phyloP scores from a whole-genome alignment of 306 rosid genomes.

The Luffa aegyptiaca region DNA sequence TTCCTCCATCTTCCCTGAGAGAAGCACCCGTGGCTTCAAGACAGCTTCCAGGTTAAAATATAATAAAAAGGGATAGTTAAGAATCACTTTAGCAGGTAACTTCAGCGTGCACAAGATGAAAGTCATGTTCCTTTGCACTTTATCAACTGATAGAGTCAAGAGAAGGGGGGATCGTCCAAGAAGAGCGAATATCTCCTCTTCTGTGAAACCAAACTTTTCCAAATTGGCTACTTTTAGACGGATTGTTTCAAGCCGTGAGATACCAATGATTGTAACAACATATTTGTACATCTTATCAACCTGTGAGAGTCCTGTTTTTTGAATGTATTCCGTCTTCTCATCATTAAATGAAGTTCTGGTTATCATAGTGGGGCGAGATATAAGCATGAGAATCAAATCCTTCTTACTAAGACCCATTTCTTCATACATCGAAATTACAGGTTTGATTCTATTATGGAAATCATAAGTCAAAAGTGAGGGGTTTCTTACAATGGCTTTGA shows the following conservation, averaged over 20 bases:
- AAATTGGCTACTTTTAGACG: constrained; percentile 45
- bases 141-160: constrained; percentile 55
- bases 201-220: constrained; percentile 47
- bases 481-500: constrained; percentile 54
- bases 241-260: constrained; percentile 61
- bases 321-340: constrained; percentile 54
- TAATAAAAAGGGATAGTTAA: constrained; percentile 41
- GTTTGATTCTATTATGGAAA: constrained; percentile 23
- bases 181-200: constrained; percentile 47
- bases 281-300: constrained; percentile 57
- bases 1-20: constrained; percentile 41
- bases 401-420: constrained; percentile 38
- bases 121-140: constrained; percentile 85
- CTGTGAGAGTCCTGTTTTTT: constrained; percentile 35
- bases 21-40: constrained; percentile 54
- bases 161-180: constrained; percentile 40
- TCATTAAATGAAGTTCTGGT: constrained; percentile 52
- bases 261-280: constrained; percentile 51
- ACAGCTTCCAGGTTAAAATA: constrained; percentile 44
- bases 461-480: constrained; percentile 50
- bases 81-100: constrained; percentile 45
- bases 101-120: constrained; percentile 61
- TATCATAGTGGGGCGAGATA: constrained; percentile 47
- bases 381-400: constrained; percentile 52
- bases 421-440: constrained; percentile 33